A percentile compares a stretch with the other conserved stretches of the same genome.
Evolutionary conservation across 257 asterid genomes (phyloP).

Genomic region (Plantago ovata): DNA sequence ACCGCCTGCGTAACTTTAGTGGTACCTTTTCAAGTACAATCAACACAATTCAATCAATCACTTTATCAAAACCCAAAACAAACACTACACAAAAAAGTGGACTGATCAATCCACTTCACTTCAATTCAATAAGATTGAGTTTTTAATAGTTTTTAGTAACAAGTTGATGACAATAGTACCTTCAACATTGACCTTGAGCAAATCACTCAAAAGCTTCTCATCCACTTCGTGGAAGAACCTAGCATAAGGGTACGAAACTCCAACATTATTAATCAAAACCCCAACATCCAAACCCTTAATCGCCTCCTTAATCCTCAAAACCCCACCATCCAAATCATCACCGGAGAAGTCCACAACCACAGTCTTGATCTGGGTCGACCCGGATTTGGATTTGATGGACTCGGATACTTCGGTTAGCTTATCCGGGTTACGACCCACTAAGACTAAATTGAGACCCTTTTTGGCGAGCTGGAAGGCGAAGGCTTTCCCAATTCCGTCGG

Average conservation of each 20-base stretch:
- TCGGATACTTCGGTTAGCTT: constrained; percentile 66
- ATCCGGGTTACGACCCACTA: constrained; percentile 79
- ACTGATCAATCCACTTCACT: too few relatives aligned
- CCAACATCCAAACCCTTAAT: constrained; percentile 83
- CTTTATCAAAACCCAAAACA: too few relatives aligned
- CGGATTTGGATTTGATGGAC: constrained; percentile 50
- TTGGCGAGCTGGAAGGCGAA: constrained; percentile 82
- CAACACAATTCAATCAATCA: too few relatives aligned
- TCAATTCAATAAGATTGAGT: too few relatives aligned
- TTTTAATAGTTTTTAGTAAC: too few relatives aligned
- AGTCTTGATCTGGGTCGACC: constrained; percentile 58
- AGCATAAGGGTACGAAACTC: constrained; percentile 88
- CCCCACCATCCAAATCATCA: constrained; percentile 79
- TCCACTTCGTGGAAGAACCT: constrained; percentile 91
- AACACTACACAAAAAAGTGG: too few relatives aligned
- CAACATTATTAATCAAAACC: constrained; percentile 79
- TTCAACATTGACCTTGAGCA: constrained; percentile 81
- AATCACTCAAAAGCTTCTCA: constrained; percentile 64
- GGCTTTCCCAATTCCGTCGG: constrained; percentile 94
- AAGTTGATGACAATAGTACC: too few relatives aligned
- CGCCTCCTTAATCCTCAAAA: constrained; percentile 53
- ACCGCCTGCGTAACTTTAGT: constrained; percentile 85
- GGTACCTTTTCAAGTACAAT: constrained; percentile 27
- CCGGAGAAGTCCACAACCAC: constrained; percentile 92
- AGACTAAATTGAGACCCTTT: constrained; percentile 66